Evolutionary conservation across 2,329 filamentous ascomycete species (phyloP).

Genomic region (Diaporthe ampelina): DNA sequence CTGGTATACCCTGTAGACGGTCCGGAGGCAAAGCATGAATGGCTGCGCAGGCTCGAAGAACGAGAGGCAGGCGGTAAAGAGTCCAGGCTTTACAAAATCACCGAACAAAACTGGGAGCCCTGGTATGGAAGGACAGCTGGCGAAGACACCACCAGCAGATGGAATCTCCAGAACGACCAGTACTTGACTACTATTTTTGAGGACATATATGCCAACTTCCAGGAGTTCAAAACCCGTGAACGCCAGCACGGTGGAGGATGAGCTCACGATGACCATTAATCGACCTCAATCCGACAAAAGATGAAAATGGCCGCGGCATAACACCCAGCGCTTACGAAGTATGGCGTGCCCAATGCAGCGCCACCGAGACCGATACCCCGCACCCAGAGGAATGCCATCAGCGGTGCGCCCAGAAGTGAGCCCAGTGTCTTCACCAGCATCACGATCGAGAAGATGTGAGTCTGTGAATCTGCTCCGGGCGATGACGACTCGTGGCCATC

Average conservation of each 20-base stretch:
- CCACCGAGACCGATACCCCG: constrained; percentile 57
- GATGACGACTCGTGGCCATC: constrained; percentile 36
- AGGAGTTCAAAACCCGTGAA: not conserved
- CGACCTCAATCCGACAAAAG: constrained; percentile 44
- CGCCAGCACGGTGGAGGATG: not conserved
- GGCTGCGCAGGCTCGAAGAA: constrained; percentile 35
- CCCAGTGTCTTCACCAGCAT: constrained; percentile 65
- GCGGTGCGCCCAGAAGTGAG: constrained; percentile 60
- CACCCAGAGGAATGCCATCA: constrained; percentile 64
- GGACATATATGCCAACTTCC: constrained; percentile 13
- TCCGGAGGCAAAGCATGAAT: constrained; percentile 19
- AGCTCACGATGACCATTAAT: not conserved
- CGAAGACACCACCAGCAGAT: constrained; percentile 26
- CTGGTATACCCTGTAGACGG: constrained; percentile 32
- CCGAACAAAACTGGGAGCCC: constrained; percentile 26
- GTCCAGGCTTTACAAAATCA: constrained; percentile 34
- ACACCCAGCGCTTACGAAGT: constrained; percentile 55
- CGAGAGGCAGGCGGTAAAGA: constrained; percentile 30
- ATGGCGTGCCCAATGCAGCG: constrained; percentile 55
- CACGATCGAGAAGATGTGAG: constrained; percentile 63
- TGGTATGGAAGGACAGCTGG: constrained; percentile 31
- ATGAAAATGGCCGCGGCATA: constrained; percentile 54
- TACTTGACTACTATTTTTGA: constrained; percentile 35
- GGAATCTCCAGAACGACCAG: constrained; percentile 3
- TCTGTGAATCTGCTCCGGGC: constrained; percentile 48